Evolutionary conservation across 2,329 filamentous ascomycete genomes (phyloP).

Genomic region (Emericellopsis cladophorae): DNA sequence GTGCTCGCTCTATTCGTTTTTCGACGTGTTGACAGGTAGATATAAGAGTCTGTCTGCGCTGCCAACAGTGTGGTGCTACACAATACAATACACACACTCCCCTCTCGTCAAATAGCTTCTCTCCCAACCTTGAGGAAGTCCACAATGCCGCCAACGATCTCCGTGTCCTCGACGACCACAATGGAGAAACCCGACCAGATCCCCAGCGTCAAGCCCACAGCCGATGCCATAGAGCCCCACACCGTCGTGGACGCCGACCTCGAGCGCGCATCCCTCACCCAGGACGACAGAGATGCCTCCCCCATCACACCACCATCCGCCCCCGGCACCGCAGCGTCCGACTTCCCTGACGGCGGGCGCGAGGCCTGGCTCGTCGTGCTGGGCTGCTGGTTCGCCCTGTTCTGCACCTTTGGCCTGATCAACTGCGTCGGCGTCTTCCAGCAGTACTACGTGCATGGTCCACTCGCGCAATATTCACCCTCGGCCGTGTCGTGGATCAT

Average conservation of each 20-base stretch:
- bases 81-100: no score
- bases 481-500: conserved; percentile 48
- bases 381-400: conserved; percentile 11
- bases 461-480: conserved; percentile 31
- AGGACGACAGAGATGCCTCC: conserved; percentile 5
- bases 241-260: conserved; percentile 15
- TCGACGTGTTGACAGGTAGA: no score
- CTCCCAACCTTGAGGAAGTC: background rate
- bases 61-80: no score
- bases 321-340: conserved; percentile 26
- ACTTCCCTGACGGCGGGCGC: conserved; percentile 46
- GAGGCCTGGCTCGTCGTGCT: conserved; percentile 32
- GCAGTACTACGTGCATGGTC: conserved; percentile 39
- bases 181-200: background rate
- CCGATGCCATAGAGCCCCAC: conserved; percentile 12
- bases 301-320: conserved; percentile 12
- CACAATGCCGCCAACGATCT: background rate
- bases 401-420: conserved; percentile 30
- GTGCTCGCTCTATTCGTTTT: no score
- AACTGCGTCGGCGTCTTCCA: conserved; percentile 43
- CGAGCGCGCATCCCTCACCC: conserved; percentile 6
- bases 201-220: background rate
- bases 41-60: no score
- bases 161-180: conserved; percentile 1
- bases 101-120: no score